Evolutionary conservation across 2,329 filamentous ascomycete species (phyloP).

Genomic region (Aspergillus novoparasiticus): DNA sequence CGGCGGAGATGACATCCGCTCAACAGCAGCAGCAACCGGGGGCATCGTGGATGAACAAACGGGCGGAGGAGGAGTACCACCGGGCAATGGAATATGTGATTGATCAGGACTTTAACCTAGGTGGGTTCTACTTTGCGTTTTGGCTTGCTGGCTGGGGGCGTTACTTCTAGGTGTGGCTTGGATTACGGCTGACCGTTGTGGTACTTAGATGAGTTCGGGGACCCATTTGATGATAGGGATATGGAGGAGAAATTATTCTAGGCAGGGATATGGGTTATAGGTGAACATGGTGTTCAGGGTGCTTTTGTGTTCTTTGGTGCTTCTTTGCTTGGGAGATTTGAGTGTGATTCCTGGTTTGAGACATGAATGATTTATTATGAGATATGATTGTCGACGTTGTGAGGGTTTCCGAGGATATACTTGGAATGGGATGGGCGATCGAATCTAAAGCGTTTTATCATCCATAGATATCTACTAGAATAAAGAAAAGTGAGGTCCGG

Average conservation of each 20-base stretch:
- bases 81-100: slow-evolving; percentile 53
- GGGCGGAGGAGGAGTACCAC: slow-evolving; percentile 58
- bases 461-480: neutral
- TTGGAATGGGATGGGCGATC: neutral
- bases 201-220: slow-evolving; percentile 46
- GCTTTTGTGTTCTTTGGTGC: slow-evolving; percentile 4
- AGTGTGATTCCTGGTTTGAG: neutral
- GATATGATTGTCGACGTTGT: slow-evolving; percentile 20
- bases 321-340: neutral
- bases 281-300: slow-evolving; percentile 11
- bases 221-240: slow-evolving; percentile 48
- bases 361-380: slow-evolving; percentile 32
- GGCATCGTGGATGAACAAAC: slow-evolving; percentile 58
- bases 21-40: slow-evolving; percentile 43
- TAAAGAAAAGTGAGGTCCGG: neutral
- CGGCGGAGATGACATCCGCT: neutral
- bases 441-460: neutral
- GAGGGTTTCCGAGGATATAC: neutral
- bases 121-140: slow-evolving; percentile 26
- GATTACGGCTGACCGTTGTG: slow-evolving; percentile 1
- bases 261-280: neutral
- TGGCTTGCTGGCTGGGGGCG: neutral
- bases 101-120: slow-evolving; percentile 55
- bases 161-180: neutral
- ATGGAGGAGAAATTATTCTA: slow-evolving; percentile 31